Conservation (phyloP, 768 basidiomycete genomes). For the Boletus insuetus region DNA sequence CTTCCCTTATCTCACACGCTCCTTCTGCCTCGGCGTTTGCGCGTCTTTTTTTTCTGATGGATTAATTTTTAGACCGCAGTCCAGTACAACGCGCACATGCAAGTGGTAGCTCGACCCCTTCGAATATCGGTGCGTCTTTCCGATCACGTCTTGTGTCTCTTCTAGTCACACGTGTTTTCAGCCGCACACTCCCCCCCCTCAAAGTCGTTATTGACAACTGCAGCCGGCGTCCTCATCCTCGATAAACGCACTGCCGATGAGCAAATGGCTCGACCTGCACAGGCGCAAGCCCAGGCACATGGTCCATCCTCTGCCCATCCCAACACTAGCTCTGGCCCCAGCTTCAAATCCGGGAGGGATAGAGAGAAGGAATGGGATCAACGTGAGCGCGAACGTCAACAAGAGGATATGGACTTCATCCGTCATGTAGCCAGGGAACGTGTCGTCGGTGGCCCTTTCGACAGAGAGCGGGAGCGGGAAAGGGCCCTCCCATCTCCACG, state of each 20-base stretch:
- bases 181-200: slow-evolving; percentile 29
- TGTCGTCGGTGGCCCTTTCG: slow-evolving; percentile 15
- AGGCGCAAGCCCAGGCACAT: slow-evolving; percentile 18
- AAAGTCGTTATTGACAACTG: slow-evolving; percentile 25
- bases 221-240: slow-evolving; percentile 27
- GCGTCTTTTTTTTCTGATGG: slow-evolving; percentile 11
- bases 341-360: slow-evolving; percentile 25
- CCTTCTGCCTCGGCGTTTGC: background rate
- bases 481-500: slow-evolving; percentile 23
- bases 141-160: background rate
- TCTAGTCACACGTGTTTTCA: slow-evolving; percentile 12
- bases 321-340: slow-evolving; percentile 20
- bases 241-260: slow-evolving; percentile 32
- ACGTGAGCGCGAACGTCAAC: slow-evolving; percentile 29
- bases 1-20: background rate
- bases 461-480: slow-evolving; percentile 29
- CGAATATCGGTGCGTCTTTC: slow-evolving; percentile 23
- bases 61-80: slow-evolving; percentile 23
- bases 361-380: slow-evolving; percentile 28
- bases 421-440: slow-evolving; percentile 28
- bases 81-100: slow-evolving; percentile 28
- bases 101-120: slow-evolving; percentile 24
- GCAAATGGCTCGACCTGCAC: slow-evolving; percentile 25
- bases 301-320: slow-evolving; percentile 17
- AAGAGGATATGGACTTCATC: slow-evolving; percentile 28